These are phyloP conservation scores for Colletotrichum shisoi DNA, from an alignment of 2,329 filamentous ascomycete genomes.

Conservation along the genomic window DNA sequence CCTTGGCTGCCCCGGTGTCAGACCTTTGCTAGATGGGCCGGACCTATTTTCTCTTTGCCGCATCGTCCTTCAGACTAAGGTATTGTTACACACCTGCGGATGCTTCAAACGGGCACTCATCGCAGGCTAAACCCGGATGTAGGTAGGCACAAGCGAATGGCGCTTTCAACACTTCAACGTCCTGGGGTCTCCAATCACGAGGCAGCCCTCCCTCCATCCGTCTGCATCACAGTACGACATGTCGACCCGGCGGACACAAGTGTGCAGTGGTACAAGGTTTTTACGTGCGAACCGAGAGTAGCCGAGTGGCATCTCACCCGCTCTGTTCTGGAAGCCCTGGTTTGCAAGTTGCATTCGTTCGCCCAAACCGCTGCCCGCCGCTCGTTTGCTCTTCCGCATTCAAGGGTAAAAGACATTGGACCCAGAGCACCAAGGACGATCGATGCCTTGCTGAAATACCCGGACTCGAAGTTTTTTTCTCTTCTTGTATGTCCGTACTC, in stretches of 20 bases:
- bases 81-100: neutral
- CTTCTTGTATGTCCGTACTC: neutral
- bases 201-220: neutral
- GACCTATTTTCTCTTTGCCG: neutral
- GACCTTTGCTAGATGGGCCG: neutral
- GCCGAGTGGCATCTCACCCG: conserved; percentile 3
- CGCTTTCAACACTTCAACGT: neutral
- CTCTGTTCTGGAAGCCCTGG: conserved; percentile 19
- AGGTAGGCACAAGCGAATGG: conserved; percentile 9
- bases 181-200: neutral
- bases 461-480: neutral
- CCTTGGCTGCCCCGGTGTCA: conserved; percentile 2
- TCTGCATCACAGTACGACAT: neutral
- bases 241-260: neutral
- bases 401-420: neutral
- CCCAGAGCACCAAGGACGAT: neutral
- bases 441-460: neutral
- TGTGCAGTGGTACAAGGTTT: conserved; percentile 18
- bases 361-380: conserved; percentile 15
- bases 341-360: neutral
- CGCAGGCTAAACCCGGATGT: conserved; percentile 21
- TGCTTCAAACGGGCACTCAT: conserved; percentile 27
- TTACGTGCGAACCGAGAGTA: conserved; percentile 11
- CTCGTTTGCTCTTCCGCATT: neutral
- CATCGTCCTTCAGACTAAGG: neutral